Conservation (phyloP, 371 early-diverging fungal genomes). For the Lichtheimia ornata region DNA sequence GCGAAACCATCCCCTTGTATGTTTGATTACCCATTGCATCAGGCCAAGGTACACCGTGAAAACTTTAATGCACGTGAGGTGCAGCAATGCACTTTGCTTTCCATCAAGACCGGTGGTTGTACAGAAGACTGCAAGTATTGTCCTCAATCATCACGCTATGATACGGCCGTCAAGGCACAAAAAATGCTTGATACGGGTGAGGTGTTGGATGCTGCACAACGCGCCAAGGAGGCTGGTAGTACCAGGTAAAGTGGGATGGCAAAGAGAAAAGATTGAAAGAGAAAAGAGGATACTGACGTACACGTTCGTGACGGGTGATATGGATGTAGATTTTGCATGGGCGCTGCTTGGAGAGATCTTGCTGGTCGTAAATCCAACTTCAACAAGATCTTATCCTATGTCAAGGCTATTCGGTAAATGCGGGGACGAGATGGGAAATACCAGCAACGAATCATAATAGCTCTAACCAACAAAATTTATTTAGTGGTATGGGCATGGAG, state of each 20-base stretch:
- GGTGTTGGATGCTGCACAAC: slow-evolving; percentile 76
- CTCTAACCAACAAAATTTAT: background rate
- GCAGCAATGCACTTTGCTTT: slow-evolving; percentile 82
- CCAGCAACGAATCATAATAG: no score
- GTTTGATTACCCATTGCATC: background rate
- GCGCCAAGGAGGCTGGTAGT: slow-evolving; percentile 82
- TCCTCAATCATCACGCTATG: slow-evolving; percentile 80
- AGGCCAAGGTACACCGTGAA: slow-evolving; percentile 80
- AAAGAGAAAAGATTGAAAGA: background rate
- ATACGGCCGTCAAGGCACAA: slow-evolving; percentile 72
- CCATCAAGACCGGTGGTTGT: slow-evolving; percentile 91
- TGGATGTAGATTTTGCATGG: slow-evolving; percentile 72
- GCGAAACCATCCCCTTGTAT: background rate
- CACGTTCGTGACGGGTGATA: background rate
- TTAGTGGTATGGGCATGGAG: slow-evolving; percentile 87
- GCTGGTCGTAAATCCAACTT: slow-evolving; percentile 86
- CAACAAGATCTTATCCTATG: slow-evolving; percentile 75
- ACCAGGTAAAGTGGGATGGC: slow-evolving; percentile 44
- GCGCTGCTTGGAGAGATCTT: slow-evolving; percentile 87
- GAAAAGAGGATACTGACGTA: no score
- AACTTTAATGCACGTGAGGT: slow-evolving; percentile 75
- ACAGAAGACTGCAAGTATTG: slow-evolving; percentile 88
- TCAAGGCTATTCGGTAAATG: slow-evolving; percentile 77
- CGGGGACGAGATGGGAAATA: no score
- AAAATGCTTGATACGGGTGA: slow-evolving; percentile 75